Evolutionary conservation across 1,284 basidiomycete genomes (phyloP).

Genomic region (Pseudozyma tsukubaensis): DNA sequence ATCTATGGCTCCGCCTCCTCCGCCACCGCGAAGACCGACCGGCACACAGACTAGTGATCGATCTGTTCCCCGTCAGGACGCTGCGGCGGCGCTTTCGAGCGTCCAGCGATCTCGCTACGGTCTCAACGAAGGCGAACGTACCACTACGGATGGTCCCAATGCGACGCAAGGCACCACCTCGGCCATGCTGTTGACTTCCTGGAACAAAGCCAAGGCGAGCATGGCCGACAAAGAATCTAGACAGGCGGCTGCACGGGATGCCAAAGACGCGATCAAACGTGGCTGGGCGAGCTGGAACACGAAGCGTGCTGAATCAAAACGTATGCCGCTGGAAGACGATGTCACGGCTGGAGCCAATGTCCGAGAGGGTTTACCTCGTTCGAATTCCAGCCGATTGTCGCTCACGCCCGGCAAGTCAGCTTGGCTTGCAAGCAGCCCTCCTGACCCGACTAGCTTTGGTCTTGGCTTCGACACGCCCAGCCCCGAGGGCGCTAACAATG

Average conservation of each 20-base stretch:
- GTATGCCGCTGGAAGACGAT: conserved; percentile 7
- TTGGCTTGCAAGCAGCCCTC: conserved; percentile 51
- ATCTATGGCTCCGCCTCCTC: conserved; percentile 23
- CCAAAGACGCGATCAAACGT: conserved; percentile 64
- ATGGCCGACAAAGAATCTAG: conserved; percentile 65
- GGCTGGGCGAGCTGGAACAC: conserved; percentile 65
- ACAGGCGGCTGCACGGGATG: conserved; percentile 60
- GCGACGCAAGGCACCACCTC: conserved; percentile 21
- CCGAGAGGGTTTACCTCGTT: conserved; percentile 29
- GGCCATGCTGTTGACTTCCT: conserved; percentile 44
- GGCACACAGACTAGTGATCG: conserved; percentile 8
- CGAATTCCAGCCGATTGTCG: conserved; percentile 41
- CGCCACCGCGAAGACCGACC: conserved; percentile 30
- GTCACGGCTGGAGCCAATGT: conserved; percentile 6
- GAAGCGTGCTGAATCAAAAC: conserved; percentile 41
- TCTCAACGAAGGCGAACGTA: conserved; percentile 21
- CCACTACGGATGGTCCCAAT: conserved; percentile 9
- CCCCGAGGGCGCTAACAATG: conserved; percentile 31
- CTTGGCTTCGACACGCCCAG: conserved; percentile 47
- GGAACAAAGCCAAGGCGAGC: conserved; percentile 65
- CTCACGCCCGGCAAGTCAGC: conserved; percentile 39
- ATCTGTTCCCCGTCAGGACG: conserved; percentile 19
- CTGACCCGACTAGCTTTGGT: conserved; percentile 49
- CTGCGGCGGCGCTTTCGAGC: conserved; percentile 35
- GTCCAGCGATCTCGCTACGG: conserved; percentile 44